Evolutionary conservation across 148 eudicot species (phyloP).

Genomic region (Nyssa sinensis): DNA sequence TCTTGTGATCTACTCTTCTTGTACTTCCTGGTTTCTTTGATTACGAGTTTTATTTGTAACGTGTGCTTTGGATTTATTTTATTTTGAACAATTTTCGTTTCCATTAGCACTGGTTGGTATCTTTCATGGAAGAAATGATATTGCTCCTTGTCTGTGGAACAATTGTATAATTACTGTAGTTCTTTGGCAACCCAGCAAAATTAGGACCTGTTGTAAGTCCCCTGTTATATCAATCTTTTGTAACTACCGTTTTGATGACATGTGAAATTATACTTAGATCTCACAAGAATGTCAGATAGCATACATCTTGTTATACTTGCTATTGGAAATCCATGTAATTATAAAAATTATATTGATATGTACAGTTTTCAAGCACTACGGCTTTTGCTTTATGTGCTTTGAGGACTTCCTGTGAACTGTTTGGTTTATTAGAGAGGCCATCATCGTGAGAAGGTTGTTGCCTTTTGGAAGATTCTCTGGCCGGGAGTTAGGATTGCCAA

Average conservation of each 20-base stretch:
- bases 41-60: background rate
- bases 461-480: slow-evolving; percentile 70
- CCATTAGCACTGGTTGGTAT: background rate
- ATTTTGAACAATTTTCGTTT: background rate
- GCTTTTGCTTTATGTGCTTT: slow-evolving; percentile 12
- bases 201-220: background rate
- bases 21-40: background rate
- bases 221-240: too few species aligned
- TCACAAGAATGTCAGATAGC: background rate
- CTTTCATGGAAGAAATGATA: background rate
- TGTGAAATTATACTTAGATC: background rate
- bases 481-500: slow-evolving; percentile 81
- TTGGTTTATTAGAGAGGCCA: background rate
- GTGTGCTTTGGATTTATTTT: slow-evolving; percentile 9
- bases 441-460: slow-evolving; percentile 31
- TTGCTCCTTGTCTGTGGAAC: too few species aligned
- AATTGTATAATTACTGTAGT: background rate
- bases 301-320: background rate
- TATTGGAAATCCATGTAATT: background rate
- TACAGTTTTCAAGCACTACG: background rate
- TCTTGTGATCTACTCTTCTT: background rate
- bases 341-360: background rate
- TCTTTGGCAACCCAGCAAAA: background rate
- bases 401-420: background rate
- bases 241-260: background rate